These are phyloP conservation scores for Aureobasidium namibiae DNA, from an alignment of 2,329 filamentous ascomycete genomes.

Conservation along the genomic window DNA sequence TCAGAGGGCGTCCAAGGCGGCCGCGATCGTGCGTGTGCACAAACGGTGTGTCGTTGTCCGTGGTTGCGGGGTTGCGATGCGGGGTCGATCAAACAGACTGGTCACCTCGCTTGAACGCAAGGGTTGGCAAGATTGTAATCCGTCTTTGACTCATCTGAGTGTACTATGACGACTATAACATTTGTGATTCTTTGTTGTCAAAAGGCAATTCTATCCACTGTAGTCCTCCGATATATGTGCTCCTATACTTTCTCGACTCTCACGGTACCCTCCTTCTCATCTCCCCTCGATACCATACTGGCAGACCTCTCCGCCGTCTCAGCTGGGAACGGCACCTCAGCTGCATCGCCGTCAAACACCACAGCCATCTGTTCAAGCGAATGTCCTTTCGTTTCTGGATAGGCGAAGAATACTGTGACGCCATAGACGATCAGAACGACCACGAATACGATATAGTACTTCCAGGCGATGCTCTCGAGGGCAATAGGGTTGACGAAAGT, in stretches of 20 bases:
- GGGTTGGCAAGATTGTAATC: too few relatives aligned
- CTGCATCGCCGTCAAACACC: constrained; percentile 13
- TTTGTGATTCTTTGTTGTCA: too few relatives aligned
- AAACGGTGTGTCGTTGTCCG: too few relatives aligned
- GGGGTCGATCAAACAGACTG: too few relatives aligned
- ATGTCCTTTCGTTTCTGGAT: constrained; percentile 13
- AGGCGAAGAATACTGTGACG: constrained; percentile 18
- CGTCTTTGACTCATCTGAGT: too few relatives aligned
- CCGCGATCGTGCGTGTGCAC: too few relatives aligned
- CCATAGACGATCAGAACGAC: constrained; percentile 38
- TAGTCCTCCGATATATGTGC: too few relatives aligned
- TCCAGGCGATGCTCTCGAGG: constrained; percentile 34
- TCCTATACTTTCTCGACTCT: constrained; percentile 10
- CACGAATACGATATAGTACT: constrained; percentile 42
- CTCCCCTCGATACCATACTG: constrained; percentile 9
- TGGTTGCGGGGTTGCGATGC: too few relatives aligned
- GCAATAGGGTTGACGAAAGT: constrained; percentile 47
- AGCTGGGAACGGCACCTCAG: constrained; percentile 11
- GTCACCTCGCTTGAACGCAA: too few relatives aligned
- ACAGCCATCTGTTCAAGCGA: constrained; percentile 13
- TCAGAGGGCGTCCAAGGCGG: too few relatives aligned
- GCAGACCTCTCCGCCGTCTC: constrained; percentile 15
- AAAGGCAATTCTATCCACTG: too few relatives aligned
- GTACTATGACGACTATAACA: too few relatives aligned
- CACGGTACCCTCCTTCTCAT: constrained; percentile 11